Conservation (phyloP, 106 monocot species). For the Dendrobium officinale region DNA sequence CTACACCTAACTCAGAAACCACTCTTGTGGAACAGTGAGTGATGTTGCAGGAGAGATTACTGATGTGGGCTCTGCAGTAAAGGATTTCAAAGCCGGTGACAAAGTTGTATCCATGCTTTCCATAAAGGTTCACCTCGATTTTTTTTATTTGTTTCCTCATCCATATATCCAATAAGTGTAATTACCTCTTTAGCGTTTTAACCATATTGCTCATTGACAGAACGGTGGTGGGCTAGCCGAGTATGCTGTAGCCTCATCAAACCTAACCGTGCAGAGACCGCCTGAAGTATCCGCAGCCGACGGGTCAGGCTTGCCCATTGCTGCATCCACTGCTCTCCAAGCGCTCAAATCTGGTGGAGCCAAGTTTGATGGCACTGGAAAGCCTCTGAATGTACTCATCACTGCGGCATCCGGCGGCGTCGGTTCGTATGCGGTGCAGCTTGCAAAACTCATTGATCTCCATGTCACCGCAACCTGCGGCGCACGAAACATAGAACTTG, state of each 20-base stretch:
- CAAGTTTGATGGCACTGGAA: constrained; percentile 27
- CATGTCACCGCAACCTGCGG: constrained; percentile 49
- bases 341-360: constrained; percentile 19
- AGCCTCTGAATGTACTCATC: constrained; percentile 33
- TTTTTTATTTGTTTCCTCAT: not conserved
- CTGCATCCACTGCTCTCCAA: constrained; percentile 39
- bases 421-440: constrained; percentile 41
- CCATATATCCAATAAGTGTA: not conserved
- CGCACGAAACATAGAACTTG: constrained; percentile 29
- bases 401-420: constrained; percentile 58
- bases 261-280: constrained; percentile 23
- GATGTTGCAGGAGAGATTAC: not conserved
- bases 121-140: not conserved
- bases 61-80: not conserved
- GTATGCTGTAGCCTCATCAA: constrained; percentile 29
- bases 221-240: constrained; percentile 49
- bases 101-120: constrained; percentile 5
- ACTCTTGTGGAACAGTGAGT: constrained; percentile 1
- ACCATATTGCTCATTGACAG: constrained; percentile 14
- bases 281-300: constrained; percentile 41
- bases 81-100: constrained; percentile 9
- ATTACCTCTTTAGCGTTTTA: not conserved
- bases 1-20: not conserved
- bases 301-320: constrained; percentile 41
- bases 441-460: constrained; percentile 27